Base-by-base conservation (phyloP, 2,329 filamentous ascomycete species). In the Aciculosporium take region DNA sequence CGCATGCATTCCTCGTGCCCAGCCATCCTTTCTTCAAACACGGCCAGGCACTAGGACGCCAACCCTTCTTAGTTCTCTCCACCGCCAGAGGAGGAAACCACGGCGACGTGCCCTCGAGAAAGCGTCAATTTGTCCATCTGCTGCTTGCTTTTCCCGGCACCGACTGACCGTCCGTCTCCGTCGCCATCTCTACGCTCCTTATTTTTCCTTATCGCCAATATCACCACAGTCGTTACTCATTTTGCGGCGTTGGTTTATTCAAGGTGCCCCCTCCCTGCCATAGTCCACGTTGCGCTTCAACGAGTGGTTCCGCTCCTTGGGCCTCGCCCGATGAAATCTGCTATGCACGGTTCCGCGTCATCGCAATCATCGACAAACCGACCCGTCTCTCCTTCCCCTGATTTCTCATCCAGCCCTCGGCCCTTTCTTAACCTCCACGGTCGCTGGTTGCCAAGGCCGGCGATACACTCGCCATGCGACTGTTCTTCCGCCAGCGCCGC, bases 391-490 rank as follows among this genome's bases (percentile, higher is more conserved):
- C 17, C 21, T 21, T 30, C 18, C 13, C 35, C 17, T 20, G 18
- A 33, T 21, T 28, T 13, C 17, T 37, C n/a, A 30, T 40, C 7
- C 7, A n/a, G n/a, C 37, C 10, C 10, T 25, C 18, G 37, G 27
- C 27, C 30, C 10, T 38, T 18, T 25, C 28, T 20, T 13, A 37
- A 42, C 31, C 33, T 32, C 6, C 3, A 12, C 23, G 5, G 24
- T 40, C 24, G 45, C 42, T 33, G 23, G 31, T 28, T 15, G 23
- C 17, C 32, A 39, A 41, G 44, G 41, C 47, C 27, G 27, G 45
- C 49, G 34, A 50, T 47, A 48, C 48, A 40, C 49, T 50, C 51
- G 60, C 55, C 53, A 76, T 75, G 72, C 65, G 66, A 63, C 60
- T 67, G 56, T 56, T 63, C 51, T 60, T 60, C 46, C 54, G 59